Conservation (phyloP, 1,139 yeast species). For the Geotrichum klebahnii region DNA sequence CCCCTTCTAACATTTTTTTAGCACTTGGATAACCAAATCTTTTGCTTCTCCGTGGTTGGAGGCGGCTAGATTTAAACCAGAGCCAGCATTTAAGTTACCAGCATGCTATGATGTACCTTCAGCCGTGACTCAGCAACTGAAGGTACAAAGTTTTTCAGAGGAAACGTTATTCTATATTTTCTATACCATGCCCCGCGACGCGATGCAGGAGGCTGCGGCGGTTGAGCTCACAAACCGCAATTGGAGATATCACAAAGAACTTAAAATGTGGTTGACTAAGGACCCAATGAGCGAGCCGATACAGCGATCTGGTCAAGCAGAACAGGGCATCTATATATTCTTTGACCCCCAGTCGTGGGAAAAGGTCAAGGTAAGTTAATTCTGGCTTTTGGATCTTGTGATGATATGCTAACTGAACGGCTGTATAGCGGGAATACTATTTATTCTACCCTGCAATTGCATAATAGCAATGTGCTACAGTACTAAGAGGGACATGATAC, state of each 20-base stretch:
- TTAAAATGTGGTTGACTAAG: constrained; percentile 94
- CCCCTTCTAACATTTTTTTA: constrained; percentile 23
- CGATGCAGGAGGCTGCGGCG: constrained; percentile 90
- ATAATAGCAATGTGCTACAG: too few relatives aligned
- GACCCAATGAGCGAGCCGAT: constrained; percentile 88
- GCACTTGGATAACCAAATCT: constrained; percentile 56
- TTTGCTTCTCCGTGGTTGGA: constrained; percentile 94
- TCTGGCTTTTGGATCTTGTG: not conserved
- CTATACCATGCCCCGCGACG: constrained; percentile 89
- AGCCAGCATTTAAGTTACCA: constrained; percentile 69
- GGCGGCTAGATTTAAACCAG: constrained; percentile 85
- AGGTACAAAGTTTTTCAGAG: constrained; percentile 74
- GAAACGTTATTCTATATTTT: constrained; percentile 91
- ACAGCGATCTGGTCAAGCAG: constrained; percentile 78
- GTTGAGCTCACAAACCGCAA: constrained; percentile 79
- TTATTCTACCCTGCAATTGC: constrained; percentile 45
- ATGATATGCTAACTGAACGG: constrained; percentile 21
- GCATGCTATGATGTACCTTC: constrained; percentile 51
- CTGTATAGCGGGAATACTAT: constrained; percentile 37
- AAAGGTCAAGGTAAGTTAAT: constrained; percentile 54
- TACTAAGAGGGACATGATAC: too few relatives aligned
- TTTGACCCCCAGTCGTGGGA: constrained; percentile 98
- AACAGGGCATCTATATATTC: constrained; percentile 91
- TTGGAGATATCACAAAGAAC: constrained; percentile 95
- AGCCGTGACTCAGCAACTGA: constrained; percentile 59